Base-by-base conservation (phyloP, 2,329 filamentous ascomycete genomes). In the Rhytidhysteron rufulum region DNA sequence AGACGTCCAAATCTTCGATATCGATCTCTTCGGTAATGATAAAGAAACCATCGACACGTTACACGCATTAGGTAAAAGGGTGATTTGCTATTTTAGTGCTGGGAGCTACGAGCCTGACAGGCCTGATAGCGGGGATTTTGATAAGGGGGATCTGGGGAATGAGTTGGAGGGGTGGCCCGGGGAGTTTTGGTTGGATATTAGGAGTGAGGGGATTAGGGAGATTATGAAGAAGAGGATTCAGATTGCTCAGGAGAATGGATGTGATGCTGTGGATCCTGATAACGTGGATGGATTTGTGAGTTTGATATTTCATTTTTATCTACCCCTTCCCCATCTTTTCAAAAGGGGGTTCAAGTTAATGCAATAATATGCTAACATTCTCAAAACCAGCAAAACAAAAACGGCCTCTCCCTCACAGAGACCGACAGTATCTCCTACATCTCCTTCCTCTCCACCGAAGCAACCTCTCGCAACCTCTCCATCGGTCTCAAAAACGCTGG, bases 21-120 rank as follows among this genome's bases (percentile, higher is more conserved):
- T 85, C 42, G 71, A 79, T 44, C 67, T 81, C 10, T 80, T 83
- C 58, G 68, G 74, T 41, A 78, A 75, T 37, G 60, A 66, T 5
- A 64, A 67, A 11, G 54, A 63, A 5, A 71, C 65, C 1, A 76
- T 82, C 37, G 44, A 60, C 3, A 56, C 60, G 4, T 65, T 83
- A 11, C 74, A 81, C 31, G 47, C 50, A 3, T 53, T 70, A 20
- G 75, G 73, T 7, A 77, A 77, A 54, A 80, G 77, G 45, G 77
- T 86, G 39, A 82, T 88, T 43, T 88, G 85, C 68, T 88, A 88
- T 65, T 88, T 88, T 67, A 83, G 79, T 37, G 83, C 82, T 0
- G 85, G 85, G 1, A 82, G 78, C 6, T 86, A 76, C 51, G 85
- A 88, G 62, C 58, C 79, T 37, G 79, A 74, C 67, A 73, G 84